These are phyloP conservation scores for Trichoderma guizhouense DNA, from an alignment of 2,329 filamentous ascomycete species.

Conservation along the genomic window DNA sequence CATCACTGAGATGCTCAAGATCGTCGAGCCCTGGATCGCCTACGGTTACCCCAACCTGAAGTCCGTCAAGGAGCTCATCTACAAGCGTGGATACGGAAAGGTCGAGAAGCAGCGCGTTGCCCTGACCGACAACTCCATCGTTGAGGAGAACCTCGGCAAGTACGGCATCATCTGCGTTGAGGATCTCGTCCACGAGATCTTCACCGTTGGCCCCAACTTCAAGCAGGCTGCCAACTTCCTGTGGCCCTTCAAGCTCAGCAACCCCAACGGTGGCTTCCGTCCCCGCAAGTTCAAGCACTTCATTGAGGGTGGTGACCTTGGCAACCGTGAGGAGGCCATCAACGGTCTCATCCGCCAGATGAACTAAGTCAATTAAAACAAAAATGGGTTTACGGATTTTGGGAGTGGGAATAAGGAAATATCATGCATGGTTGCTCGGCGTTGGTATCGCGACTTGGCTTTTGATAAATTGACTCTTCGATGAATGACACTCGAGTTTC, in stretches of 20 bases:
- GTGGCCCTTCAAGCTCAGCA: constrained; percentile 99
- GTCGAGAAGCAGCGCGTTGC: constrained; percentile 96
- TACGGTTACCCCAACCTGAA: constrained; percentile 99
- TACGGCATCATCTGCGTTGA: constrained; percentile 99
- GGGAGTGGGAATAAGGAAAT: constrained; percentile 32
- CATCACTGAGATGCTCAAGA: constrained; percentile 93
- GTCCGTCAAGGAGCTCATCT: constrained; percentile 97
- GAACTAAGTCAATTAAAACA: constrained; percentile 63
- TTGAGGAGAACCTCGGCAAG: constrained; percentile 95
- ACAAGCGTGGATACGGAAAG: constrained; percentile 99
- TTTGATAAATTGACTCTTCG: constrained; percentile 39
- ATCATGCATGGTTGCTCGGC: constrained; percentile 38
- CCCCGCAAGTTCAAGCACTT: constrained; percentile 98
- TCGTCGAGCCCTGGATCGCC: constrained; percentile 98
- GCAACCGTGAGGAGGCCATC: constrained; percentile 98
- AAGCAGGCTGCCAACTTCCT: constrained; percentile 99
- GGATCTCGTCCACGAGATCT: constrained; percentile 99
- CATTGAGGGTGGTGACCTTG: constrained; percentile 96
- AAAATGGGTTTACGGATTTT: constrained; percentile 26
- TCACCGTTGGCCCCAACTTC: constrained; percentile 98
- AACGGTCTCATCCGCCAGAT: constrained; percentile 95
- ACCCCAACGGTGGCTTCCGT: constrained; percentile 95
- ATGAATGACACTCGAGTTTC: constrained; percentile 42
- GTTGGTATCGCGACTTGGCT: constrained; percentile 38
- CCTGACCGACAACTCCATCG: constrained; percentile 95